Percentiles rank a stretch among this genome's conserved stretches.
phyloP scores from a whole-genome alignment of 345 rosid genomes.

The Eucalyptus grandis region DNA sequence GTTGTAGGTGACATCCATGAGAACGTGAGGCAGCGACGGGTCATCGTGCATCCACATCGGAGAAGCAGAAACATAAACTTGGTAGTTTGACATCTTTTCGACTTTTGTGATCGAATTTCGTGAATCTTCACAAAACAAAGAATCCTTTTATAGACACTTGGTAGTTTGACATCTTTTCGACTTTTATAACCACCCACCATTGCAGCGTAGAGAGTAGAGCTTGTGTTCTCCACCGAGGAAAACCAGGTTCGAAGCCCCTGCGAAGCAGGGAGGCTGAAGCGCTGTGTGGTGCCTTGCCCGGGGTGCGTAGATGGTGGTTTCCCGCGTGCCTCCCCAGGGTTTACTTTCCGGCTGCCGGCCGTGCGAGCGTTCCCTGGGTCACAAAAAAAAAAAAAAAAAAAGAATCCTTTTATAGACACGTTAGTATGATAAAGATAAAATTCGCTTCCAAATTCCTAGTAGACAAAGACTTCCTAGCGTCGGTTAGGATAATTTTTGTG shows the following conservation, averaged over 20 bases:
- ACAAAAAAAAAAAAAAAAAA: too few species aligned
- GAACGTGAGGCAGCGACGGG: background rate
- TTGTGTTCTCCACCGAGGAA: too few species aligned
- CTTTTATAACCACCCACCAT: too few species aligned
- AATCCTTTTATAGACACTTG: background rate
- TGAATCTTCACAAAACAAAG: background rate
- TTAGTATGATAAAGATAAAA: background rate
- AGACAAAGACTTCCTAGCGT: background rate
- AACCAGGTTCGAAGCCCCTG: too few species aligned
- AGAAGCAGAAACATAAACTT: background rate
- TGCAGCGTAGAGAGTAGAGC: too few species aligned
- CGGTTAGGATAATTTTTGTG: background rate
- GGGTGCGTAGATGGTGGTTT: too few species aligned
- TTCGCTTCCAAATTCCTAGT: background rate
- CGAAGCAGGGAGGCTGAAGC: too few species aligned
- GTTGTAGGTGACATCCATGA: background rate
- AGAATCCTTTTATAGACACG: background rate
- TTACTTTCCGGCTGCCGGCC: too few species aligned
- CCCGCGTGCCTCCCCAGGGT: too few species aligned
- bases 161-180: too few species aligned
- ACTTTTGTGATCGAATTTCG: background rate
- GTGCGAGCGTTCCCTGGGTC: too few species aligned
- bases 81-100: background rate
- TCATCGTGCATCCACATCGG: background rate
- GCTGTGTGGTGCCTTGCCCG: too few species aligned